A percentile compares a stretch with the other conserved stretches of the same genome.
Conservation (phyloP, 441 rosid species). For the Raphanus hybrid region DNA sequence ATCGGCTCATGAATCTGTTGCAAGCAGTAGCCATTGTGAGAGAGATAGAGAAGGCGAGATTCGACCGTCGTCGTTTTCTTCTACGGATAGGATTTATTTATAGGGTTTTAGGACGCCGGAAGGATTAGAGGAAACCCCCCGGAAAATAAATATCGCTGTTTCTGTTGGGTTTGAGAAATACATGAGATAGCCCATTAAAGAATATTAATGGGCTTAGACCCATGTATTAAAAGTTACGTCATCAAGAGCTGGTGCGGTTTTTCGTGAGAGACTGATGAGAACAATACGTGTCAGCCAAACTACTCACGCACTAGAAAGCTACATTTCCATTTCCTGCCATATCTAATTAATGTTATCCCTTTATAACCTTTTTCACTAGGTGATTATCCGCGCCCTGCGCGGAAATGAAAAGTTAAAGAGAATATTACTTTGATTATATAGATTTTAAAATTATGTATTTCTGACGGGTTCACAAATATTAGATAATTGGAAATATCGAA, state of each 20-base stretch:
- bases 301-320: background rate
- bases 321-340: background rate
- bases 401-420: too few species aligned
- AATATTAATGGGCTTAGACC: constrained; percentile 23
- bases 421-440: too few species aligned
- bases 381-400: too few species aligned
- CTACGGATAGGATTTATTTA: background rate
- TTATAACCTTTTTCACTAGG: background rate
- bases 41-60: constrained; percentile 3
- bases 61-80: background rate
- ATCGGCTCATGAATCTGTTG: constrained; percentile 54
- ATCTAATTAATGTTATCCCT: background rate
- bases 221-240: background rate
- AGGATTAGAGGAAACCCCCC: background rate
- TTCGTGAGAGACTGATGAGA: background rate
- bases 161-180: background rate
- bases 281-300: constrained; percentile 15
- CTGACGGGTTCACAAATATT: too few species aligned
- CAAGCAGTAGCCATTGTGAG: constrained; percentile 63
- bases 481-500: too few species aligned
- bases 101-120: constrained; percentile 21
- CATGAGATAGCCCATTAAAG: background rate
- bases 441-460: too few species aligned
- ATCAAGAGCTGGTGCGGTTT: background rate
- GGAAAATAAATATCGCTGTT: background rate